Evolutionary conservation across 2,329 filamentous ascomycete genomes (phyloP).

Genomic region (Fusarium falciforme): DNA sequence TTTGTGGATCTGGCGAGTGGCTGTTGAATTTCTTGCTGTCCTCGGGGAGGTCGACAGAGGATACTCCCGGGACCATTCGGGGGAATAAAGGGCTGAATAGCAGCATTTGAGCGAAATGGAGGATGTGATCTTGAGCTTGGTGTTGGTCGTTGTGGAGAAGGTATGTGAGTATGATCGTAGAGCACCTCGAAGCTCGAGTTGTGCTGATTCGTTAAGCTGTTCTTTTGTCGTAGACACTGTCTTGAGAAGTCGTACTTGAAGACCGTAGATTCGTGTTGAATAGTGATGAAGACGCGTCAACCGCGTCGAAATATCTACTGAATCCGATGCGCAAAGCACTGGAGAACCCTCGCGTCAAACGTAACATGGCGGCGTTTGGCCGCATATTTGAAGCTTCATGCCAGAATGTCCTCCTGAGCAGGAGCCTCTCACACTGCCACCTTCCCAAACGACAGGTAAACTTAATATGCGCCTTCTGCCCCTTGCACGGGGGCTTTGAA

Average conservation of each 20-base stretch:
- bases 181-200: neutral
- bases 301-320: neutral
- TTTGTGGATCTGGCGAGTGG: constrained; percentile 4
- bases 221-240: neutral
- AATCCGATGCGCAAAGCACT: neutral
- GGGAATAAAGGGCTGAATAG: neutral
- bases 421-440: neutral
- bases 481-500: neutral
- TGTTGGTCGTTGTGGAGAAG: neutral
- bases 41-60: neutral
- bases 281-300: constrained; percentile 1
- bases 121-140: neutral
- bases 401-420: neutral
- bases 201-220: neutral
- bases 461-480: neutral
- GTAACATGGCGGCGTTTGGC: neutral
- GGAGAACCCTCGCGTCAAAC: neutral
- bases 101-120: neutral
- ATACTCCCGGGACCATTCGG: neutral
- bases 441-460: neutral
- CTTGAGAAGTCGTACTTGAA: neutral
- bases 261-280: neutral
- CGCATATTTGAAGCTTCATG: neutral
- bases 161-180: neutral
- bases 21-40: constrained; percentile 19